Percentiles rank a stretch among this genome's conserved stretches.
phyloP scores from a whole-genome alignment of 495 filamentous ascomycete species.

The Ramalina intermedia region DNA sequence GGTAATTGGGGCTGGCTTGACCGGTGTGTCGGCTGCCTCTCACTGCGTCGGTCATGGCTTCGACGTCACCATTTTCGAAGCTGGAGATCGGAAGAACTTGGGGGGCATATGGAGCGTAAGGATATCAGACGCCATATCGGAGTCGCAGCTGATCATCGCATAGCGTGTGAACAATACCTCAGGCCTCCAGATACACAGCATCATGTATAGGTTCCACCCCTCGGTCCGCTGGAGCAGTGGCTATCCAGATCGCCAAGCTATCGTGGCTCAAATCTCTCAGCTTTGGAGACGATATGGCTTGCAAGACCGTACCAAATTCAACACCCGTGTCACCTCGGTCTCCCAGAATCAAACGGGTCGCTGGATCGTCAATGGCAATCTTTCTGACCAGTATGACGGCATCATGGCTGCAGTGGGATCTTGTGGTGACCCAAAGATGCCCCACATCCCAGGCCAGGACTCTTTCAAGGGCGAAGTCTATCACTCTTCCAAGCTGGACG shows the following conservation, averaged over 20 bases:
- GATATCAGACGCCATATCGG: not conserved
- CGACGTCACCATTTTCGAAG: constrained; percentile 66
- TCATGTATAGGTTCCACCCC: constrained; percentile 84
- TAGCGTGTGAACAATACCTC: constrained; percentile 74
- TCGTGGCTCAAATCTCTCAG: constrained; percentile 51
- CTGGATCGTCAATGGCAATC: constrained; percentile 65
- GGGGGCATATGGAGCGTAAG: constrained; percentile 79
- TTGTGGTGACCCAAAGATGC: constrained; percentile 64
- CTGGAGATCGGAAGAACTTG: constrained; percentile 41
- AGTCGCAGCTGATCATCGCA: constrained; percentile 1
- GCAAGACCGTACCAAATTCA: constrained; percentile 54
- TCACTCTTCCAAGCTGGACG: constrained; percentile 62
- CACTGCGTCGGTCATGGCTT: constrained; percentile 84
- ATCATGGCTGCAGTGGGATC: constrained; percentile 65
- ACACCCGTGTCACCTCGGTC: constrained; percentile 50
- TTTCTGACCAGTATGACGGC: constrained; percentile 61
- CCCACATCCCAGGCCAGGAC: constrained; percentile 48
- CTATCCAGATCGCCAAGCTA: constrained; percentile 62
- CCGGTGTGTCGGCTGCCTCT: constrained; percentile 65
- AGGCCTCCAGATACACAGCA: constrained; percentile 64
- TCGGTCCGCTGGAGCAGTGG: constrained; percentile 57
- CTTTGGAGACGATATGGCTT: constrained; percentile 68
- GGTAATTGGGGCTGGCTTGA: constrained; percentile 72
- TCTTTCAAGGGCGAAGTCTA: constrained; percentile 52
- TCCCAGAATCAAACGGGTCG: constrained; percentile 51